A percentile compares a stretch with the other conserved stretches of the same genome.
phyloP scores from a whole-genome alignment of 2,329 filamentous ascomycete species.

The Pochonia chlamydosporia region DNA sequence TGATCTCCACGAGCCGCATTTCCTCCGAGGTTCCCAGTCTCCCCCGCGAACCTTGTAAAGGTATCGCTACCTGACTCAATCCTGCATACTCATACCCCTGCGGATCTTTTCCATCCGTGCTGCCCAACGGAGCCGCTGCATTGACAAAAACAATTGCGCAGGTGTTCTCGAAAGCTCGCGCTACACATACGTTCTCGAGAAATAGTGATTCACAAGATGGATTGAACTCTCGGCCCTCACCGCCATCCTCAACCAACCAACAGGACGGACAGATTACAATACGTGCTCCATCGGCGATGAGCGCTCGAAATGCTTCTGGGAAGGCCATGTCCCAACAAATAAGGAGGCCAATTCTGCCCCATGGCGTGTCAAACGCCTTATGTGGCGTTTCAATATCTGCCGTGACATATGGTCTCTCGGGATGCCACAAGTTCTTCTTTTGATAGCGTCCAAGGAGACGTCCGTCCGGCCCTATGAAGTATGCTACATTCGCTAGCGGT shows the following conservation, averaged over 20 bases:
- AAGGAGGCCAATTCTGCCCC: conserved; percentile 52
- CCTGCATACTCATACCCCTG: conserved; percentile 47
- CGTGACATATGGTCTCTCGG: conserved; percentile 58
- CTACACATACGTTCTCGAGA: conserved; percentile 55
- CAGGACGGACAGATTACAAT: conserved; percentile 67
- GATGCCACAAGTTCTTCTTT: conserved; percentile 74
- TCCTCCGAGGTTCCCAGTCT: conserved; percentile 46
- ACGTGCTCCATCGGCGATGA: conserved; percentile 64
- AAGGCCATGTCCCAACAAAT: conserved; percentile 81
- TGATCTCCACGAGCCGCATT: conserved; percentile 58
- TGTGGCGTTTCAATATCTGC: conserved; percentile 44
- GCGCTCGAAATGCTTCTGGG: conserved; percentile 69
- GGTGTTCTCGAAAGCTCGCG: conserved; percentile 70
- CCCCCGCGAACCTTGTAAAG: conserved; percentile 63
- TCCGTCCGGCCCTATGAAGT: conserved; percentile 64
- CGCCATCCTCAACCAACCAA: conserved; percentile 53
- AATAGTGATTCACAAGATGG: conserved; percentile 59
- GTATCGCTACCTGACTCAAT: conserved; percentile 62
- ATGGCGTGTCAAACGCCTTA: conserved; percentile 54
- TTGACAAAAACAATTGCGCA: conserved; percentile 67
- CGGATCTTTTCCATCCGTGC: conserved; percentile 19
- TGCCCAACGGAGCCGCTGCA: conserved; percentile 50
- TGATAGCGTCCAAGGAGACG: conserved; percentile 58
- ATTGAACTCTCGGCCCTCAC: conserved; percentile 50
- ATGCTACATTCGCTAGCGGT: conserved; percentile 62